Evolutionary conservation across 208 protist genomes (phyloP), one percentile per base, ranked within the genome.

Genomic region (Cochliopodium minus): DNA sequence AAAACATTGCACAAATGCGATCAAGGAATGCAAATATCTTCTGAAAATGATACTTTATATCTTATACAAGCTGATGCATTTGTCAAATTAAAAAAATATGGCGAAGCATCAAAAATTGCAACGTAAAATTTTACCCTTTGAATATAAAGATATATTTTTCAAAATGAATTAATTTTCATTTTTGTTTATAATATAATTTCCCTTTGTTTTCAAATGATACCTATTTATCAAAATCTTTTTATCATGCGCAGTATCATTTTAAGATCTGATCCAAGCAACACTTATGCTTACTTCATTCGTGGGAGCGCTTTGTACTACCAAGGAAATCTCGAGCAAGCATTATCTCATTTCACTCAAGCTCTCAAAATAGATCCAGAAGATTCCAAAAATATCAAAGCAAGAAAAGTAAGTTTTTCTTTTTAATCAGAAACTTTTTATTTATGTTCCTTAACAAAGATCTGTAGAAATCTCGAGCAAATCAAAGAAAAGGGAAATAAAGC

Each of bases 401-500:
- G 23, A 17, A n/a, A 47, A 65, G 0, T 42, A 33, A 0, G 23
- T 61, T 40, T 65, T 59, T n/a, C 78, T 78, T 57, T 33, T 76
- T 17, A 54, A 66, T 23, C 56, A 43, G 9, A 69, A 59, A 33
- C 64, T 62, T 17, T n/a, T n/a, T n/a, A n/a, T n/a, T n/a, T n/a
- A n/a, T n/a, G 26, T 61, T 3, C 54, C 7, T 55, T 55, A 3
- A 55, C 33, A 55, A 55, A 55, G 6, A 5, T 23, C 39, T 25
- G 38, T 15, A 42, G 30, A 25, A 15, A 30, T n/a, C 28, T 42
- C 22, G 50, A 62, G 23, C 4, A 34, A 28, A 26, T 62, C 15
- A 85, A 77, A 63, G 53, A 67, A 36, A 60, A 69, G 35, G 84
- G 82, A 17, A 90, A 88, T 59, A 70, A 75, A 46, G 65, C 71